These are phyloP conservation scores for Kurtzmaniella quercitrusa DNA, from an alignment of 1,139 yeast species.

Conservation along the genomic window DNA sequence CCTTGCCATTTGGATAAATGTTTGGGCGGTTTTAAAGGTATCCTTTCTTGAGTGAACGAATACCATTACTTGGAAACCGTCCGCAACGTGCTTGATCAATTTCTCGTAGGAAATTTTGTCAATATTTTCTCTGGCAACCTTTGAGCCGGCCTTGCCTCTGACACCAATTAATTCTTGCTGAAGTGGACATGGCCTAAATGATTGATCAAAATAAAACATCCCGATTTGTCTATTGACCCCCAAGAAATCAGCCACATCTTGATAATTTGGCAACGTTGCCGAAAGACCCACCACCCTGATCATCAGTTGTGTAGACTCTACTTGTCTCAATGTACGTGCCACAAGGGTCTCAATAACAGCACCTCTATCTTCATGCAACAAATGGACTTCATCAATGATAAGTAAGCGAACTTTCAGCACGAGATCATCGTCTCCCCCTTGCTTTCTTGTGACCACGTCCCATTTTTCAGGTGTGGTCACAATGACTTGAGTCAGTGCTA, in stretches of 20 bases:
- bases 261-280: constrained; percentile 90
- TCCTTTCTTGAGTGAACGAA: constrained; percentile 96
- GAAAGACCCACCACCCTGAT: constrained; percentile 95
- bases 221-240: constrained; percentile 90
- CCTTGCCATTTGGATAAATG: constrained; percentile 67
- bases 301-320: constrained; percentile 90
- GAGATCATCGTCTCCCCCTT: constrained; percentile 77
- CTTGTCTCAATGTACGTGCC: constrained; percentile 92
- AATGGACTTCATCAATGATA: constrained; percentile 94
- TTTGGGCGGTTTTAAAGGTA: constrained; percentile 77
- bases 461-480: constrained; percentile 98
- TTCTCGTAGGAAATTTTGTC: constrained; percentile 79
- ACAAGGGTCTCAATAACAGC: constrained; percentile 95
- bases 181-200: constrained; percentile 91
- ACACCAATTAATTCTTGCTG: constrained; percentile 88
- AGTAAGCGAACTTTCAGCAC: constrained; percentile 80
- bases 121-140: constrained; percentile 69
- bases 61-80: constrained; percentile 91
- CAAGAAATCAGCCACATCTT: constrained; percentile 93
- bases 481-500: constrained; percentile 79
- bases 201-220: constrained; percentile 89
- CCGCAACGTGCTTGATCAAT: constrained; percentile 57
- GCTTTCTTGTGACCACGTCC: constrained; percentile 97
- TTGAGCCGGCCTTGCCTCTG: constrained; percentile 69
- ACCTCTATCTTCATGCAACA: constrained; percentile 96